phyloP scores from a whole-genome alignment of 108 stramenopile genomes.

The Aureococcus anophagefferens region DNA sequence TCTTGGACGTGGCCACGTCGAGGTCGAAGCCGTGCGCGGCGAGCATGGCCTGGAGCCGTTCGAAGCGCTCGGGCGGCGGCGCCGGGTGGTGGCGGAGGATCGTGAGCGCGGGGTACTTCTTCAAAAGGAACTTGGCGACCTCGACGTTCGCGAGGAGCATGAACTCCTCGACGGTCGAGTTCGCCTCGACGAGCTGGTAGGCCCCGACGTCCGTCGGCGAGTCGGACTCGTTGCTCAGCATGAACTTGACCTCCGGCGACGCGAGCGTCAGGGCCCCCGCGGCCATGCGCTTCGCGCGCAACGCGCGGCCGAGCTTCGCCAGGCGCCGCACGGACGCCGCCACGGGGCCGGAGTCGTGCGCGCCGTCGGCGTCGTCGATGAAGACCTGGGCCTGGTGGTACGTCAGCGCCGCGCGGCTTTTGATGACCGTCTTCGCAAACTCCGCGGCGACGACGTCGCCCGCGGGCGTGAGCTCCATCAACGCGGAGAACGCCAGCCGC shows the following conservation, averaged over 20 bases:
- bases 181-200: conserved; percentile 78
- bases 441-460: conserved; percentile 73
- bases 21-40: conserved; percentile 58
- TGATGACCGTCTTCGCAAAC: conserved; percentile 85
- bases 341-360: conserved; percentile 56
- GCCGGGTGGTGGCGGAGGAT: conserved; percentile 90
- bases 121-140: conserved; percentile 80
- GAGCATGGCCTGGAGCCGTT: conserved; percentile 79
- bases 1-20: conserved; percentile 79
- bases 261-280: conserved; percentile 94
- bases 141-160: conserved; percentile 98
- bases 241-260: conserved; percentile 94
- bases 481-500: conserved; percentile 73
- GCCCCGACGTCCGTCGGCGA: conserved; percentile 94
- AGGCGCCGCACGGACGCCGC: conserved; percentile 61
- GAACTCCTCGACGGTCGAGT: conserved; percentile 91
- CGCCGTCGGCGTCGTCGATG: conserved; percentile 63
- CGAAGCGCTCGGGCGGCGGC: conserved; percentile 88
- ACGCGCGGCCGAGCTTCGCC: conserved; percentile 66
- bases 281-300: conserved; percentile 71
- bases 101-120: conserved; percentile 77
- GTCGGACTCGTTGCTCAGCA: conserved; percentile 84
- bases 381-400: conserved; percentile 92
- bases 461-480: conserved; percentile 80
- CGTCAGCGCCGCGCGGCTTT: conserved; percentile 81